These are phyloP conservation scores for Yarrowia phangngaensis DNA, from an alignment of 805 yeast genomes.

Conservation along the genomic window DNA sequence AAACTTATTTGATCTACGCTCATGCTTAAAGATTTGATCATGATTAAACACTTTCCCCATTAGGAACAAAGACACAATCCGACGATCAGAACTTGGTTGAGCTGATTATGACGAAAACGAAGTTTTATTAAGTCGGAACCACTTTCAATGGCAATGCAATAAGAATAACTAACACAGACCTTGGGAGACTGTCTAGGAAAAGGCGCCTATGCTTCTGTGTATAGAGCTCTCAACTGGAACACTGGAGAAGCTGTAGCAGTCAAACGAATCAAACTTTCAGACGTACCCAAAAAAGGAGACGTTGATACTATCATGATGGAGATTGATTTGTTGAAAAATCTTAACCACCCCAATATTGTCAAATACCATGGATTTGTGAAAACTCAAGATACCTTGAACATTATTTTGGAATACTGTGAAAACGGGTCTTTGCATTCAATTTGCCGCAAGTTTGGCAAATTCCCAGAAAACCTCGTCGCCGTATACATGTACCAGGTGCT, in stretches of 20 bases:
- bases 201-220: conserved; percentile 91
- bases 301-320: conserved; percentile 54
- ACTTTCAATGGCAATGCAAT: too few species aligned
- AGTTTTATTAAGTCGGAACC: too few species aligned
- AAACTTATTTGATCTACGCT: too few species aligned
- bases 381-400: conserved; percentile 50
- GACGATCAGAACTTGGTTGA: too few species aligned
- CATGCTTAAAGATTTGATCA: too few species aligned
- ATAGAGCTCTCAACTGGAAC: conserved; percentile 61
- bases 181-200: conserved; percentile 65
- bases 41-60: too few species aligned
- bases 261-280: conserved; percentile 63
- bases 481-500: conserved; percentile 53
- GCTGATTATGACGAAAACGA: too few species aligned
- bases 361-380: conserved; percentile 65
- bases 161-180: conserved; percentile 33
- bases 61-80: too few species aligned
- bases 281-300: conserved; percentile 37
- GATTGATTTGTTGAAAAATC: conserved; percentile 59
- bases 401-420: conserved; percentile 60
- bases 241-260: conserved; percentile 73
- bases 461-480: conserved; percentile 54
- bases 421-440: conserved; percentile 62
- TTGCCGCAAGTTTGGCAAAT: conserved; percentile 49
- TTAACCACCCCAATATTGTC: conserved; percentile 64